A percentile compares a stretch with the other conserved stretches of the same genome.
phyloP scores from a whole-genome alignment of 2,329 filamentous ascomycete species.

The Fusarium metavorans region DNA sequence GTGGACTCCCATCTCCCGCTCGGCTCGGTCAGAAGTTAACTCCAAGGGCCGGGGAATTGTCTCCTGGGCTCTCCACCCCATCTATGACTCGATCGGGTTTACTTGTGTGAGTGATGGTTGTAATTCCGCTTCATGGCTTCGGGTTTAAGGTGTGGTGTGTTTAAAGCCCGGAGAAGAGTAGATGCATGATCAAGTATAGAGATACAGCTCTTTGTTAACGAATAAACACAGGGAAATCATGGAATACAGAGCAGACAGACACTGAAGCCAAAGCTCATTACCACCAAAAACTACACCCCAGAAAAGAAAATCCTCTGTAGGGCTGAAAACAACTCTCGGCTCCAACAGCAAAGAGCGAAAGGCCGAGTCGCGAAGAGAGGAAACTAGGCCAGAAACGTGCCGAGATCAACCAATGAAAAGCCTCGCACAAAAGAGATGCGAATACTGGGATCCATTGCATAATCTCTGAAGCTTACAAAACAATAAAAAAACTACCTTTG shows the following conservation, averaged over 20 bases:
- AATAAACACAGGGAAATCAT: not conserved
- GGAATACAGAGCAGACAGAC: not conserved
- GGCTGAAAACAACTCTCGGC: constrained; percentile 27
- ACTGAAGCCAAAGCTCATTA: not conserved
- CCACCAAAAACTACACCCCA: not conserved
- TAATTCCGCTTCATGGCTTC: not conserved
- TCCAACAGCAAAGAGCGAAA: constrained; percentile 37
- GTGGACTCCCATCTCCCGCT: not conserved
- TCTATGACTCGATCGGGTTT: constrained; percentile 3
- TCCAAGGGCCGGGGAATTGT: not conserved
- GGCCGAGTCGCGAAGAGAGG: constrained; percentile 40
- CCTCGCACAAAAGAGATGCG: not conserved
- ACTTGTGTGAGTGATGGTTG: not conserved
- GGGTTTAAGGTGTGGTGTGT: not conserved
- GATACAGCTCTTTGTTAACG: not conserved
- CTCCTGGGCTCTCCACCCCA: not conserved
- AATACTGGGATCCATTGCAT: not conserved
- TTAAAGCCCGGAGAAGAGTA: not conserved
- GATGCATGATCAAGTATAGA: not conserved
- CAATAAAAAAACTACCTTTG: not conserved
- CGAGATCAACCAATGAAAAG: constrained; percentile 10
- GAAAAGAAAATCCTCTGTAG: not conserved
- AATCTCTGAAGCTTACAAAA: not conserved
- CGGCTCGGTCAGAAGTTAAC: constrained; percentile 3
- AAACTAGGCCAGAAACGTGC: constrained; percentile 1